These are phyloP conservation scores for Pleodorina starrii DNA, from an alignment of 139 green algal genomes.

Conservation along the genomic window DNA sequence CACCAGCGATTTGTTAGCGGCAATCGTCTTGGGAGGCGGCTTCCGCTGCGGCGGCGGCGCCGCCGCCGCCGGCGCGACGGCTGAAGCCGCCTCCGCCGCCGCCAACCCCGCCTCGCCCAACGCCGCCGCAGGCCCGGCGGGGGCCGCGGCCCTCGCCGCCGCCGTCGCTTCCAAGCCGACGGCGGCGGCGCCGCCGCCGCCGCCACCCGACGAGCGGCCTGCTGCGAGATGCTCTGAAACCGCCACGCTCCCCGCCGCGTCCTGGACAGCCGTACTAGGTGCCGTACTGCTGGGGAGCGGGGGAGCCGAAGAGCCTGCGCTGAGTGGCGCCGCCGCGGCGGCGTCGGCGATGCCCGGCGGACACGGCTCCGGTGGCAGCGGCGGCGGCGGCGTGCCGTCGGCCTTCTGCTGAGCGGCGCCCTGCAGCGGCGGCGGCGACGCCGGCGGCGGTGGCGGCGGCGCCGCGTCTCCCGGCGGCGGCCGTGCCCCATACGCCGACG, in stretches of 20 bases:
- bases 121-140: neutral
- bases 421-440: neutral
- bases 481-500: neutral
- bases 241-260: neutral
- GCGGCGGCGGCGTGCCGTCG: neutral
- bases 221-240: neutral
- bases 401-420: neutral
- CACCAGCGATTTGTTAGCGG: slow-evolving; percentile 26
- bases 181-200: neutral
- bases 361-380: neutral
- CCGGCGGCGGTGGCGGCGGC: neutral
- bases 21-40: neutral
- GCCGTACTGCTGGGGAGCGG: too few species aligned
- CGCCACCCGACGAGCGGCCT: neutral
- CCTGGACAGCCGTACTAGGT: neutral
- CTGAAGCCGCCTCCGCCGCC: neutral
- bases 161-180: neutral
- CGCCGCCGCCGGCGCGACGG: slow-evolving; percentile 16
- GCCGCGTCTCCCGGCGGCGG: neutral
- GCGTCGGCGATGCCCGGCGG: too few species aligned
- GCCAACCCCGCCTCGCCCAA: neutral
- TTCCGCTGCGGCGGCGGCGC: neutral
- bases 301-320: too few species aligned
- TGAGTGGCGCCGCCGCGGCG: too few species aligned
- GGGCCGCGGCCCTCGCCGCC: neutral